Evolutionary conservation across 169 alveolate genomes (phyloP).

Genomic region (Blepharisma undulans): DNA sequence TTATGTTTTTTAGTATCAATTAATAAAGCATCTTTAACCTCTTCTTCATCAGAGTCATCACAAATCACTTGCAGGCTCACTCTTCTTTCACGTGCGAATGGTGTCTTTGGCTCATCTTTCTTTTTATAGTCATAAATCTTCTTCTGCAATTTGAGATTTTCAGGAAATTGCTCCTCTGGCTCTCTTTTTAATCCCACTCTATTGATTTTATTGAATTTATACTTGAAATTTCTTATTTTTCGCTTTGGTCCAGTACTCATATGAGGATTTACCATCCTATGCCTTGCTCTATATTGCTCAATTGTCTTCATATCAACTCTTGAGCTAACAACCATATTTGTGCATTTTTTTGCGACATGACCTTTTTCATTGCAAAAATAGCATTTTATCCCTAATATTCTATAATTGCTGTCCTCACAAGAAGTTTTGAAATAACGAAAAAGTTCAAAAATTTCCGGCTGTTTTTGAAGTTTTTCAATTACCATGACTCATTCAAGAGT

Average conservation of each 20-base stretch:
- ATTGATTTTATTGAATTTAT: no score
- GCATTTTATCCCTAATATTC: neutral
- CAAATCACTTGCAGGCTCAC: neutral
- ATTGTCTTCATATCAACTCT: neutral
- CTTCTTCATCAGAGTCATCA: neutral
- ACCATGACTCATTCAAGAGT: neutral
- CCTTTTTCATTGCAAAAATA: slow-evolving; percentile 15
- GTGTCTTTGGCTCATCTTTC: neutral
- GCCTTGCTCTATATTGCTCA: neutral
- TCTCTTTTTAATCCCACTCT: neutral
- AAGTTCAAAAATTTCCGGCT: neutral
- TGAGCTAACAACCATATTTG: neutral
- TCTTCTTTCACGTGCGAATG: neutral
- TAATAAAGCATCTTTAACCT: neutral
- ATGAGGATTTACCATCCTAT: neutral
- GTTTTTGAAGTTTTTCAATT: neutral
- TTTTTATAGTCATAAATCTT: no score
- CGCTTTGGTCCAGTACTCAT: neutral
- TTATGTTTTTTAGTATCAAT: neutral
- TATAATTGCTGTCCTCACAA: neutral
- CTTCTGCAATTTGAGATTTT: neutral
- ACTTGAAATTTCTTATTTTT: neutral
- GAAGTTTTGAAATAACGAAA: neutral
- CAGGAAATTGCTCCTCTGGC: neutral
- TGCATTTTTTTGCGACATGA: slow-evolving; percentile 34